Conservation (phyloP, 495 filamentous ascomycete species). For the Penicillium arizonense region DNA sequence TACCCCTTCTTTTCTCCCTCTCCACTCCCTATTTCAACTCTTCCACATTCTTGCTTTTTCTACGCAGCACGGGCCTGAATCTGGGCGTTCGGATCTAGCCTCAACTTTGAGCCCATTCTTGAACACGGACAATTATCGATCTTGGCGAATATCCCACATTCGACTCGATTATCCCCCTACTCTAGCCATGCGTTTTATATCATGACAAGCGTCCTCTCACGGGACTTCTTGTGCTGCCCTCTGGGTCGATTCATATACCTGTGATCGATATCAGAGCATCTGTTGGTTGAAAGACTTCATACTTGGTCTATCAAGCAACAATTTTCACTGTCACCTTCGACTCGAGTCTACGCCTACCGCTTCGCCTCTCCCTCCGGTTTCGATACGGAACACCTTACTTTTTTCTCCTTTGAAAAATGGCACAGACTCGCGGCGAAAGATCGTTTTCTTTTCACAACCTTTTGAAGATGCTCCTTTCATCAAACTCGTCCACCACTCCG, state of each 20-base stretch:
- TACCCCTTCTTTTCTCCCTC: conserved; percentile 15
- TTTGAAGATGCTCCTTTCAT: conserved; percentile 47
- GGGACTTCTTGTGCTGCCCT: conserved; percentile 32
- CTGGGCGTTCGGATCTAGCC: conserved; percentile 12
- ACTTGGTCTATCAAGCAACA: conserved; percentile 3
- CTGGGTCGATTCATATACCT: conserved; percentile 30
- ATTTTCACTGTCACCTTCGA: conserved; percentile 9
- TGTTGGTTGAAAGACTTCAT: conserved; percentile 12
- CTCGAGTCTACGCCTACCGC: conserved; percentile 3
- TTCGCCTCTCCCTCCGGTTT: conserved; percentile 1
- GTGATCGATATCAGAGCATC: conserved; percentile 36
- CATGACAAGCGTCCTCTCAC: conserved; percentile 42
- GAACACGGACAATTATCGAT: conserved; percentile 28
- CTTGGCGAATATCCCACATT: conserved; percentile 24
- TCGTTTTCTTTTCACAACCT: conserved; percentile 42
- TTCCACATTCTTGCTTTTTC: conserved; percentile 16
- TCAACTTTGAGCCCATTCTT: conserved; percentile 34
- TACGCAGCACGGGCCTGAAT: conserved; percentile 18
- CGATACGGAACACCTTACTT: not conserved
- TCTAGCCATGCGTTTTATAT: conserved; percentile 43
- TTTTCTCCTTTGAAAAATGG: conserved; percentile 30
- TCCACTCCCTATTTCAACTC: conserved; percentile 24
- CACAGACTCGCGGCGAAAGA: conserved; percentile 39
- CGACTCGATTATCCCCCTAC: conserved; percentile 13
- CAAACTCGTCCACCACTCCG: conserved; percentile 37